Evolutionary conservation across 345 rosid genomes (phyloP).

Genomic region (Eucalyptus leucophloia): DNA sequence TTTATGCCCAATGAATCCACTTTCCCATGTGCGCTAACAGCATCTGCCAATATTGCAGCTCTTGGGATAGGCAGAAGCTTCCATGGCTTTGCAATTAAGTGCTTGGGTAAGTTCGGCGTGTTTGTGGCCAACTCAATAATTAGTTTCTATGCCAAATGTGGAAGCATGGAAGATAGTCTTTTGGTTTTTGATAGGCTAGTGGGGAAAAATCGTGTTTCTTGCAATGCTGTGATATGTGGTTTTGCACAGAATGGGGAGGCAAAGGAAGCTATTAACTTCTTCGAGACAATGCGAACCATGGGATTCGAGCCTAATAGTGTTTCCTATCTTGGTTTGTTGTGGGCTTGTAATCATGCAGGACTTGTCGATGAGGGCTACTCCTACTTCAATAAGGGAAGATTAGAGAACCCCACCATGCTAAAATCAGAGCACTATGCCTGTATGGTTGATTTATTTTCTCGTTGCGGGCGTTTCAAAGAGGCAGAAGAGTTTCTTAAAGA

Average conservation of each 20-base stretch:
- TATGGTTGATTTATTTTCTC: slow-evolving; percentile 72
- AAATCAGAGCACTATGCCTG: slow-evolving; percentile 66
- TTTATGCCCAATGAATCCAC: slow-evolving; percentile 38
- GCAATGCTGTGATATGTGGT: slow-evolving; percentile 76
- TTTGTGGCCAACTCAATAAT: slow-evolving; percentile 54
- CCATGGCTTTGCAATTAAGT: slow-evolving; percentile 58
- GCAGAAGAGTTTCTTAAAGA: slow-evolving; percentile 36
- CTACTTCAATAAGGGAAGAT: slow-evolving; percentile 36
- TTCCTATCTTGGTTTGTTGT: slow-evolving; percentile 56
- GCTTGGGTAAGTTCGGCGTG: slow-evolving; percentile 18
- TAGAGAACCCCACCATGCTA: slow-evolving; percentile 18
- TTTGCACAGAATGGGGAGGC: slow-evolving; percentile 77
- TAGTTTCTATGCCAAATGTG: slow-evolving; percentile 77
- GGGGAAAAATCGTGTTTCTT: slow-evolving; percentile 37
- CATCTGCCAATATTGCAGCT: slow-evolving; percentile 60
- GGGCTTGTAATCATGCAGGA: slow-evolving; percentile 80
- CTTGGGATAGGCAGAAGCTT: slow-evolving; percentile 59
- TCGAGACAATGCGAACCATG: slow-evolving; percentile 24
- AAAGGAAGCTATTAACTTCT: slow-evolving; percentile 45
- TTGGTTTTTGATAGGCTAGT: slow-evolving; percentile 29
- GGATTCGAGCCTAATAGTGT: slow-evolving; percentile 46
- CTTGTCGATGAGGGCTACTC: slow-evolving; percentile 48
- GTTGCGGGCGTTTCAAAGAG: slow-evolving; percentile 49
- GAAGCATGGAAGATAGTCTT: slow-evolving; percentile 60
- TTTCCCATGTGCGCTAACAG: slow-evolving; percentile 43